A percentile compares a stretch with the other conserved stretches of the same genome.
Evolutionary conservation across 2,329 filamentous ascomycete genomes (phyloP).

Genomic region (Apiospora malaysiana): DNA sequence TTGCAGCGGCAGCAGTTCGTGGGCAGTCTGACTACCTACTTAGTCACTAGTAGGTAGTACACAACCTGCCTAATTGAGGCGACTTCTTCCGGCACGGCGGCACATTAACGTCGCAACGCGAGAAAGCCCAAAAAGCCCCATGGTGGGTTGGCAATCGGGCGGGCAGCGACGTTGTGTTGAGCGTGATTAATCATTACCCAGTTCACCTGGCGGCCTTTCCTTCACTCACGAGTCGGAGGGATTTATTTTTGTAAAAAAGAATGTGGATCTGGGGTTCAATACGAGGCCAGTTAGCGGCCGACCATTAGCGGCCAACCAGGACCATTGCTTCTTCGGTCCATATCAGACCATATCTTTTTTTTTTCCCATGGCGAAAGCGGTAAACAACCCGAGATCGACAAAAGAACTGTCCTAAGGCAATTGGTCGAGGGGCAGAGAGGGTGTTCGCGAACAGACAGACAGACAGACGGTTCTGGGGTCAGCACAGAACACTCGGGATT

Average conservation of each 20-base stretch:
- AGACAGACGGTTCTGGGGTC: too few relatives aligned
- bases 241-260: conserved; percentile 7
- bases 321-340: background rate
- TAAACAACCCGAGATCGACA: conserved; percentile 6
- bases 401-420: background rate
- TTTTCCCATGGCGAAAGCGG: background rate
- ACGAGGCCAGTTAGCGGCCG: background rate
- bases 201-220: background rate
- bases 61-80: background rate
- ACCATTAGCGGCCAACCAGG: background rate
- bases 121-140: too few relatives aligned
- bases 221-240: background rate
- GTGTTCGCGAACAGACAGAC: background rate
- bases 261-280: conserved; percentile 12
- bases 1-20: background rate
- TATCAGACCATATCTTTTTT: background rate
- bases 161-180: background rate
- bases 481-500: background rate
- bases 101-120: background rate
- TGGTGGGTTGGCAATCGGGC: background rate
- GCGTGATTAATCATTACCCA: too few relatives aligned
- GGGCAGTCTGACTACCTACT: background rate
- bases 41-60: too few relatives aligned
- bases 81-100: background rate
- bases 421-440: background rate